Conservation (phyloP, 2,329 filamentous ascomycete species). For the Aspergillus costaricaensis region DNA sequence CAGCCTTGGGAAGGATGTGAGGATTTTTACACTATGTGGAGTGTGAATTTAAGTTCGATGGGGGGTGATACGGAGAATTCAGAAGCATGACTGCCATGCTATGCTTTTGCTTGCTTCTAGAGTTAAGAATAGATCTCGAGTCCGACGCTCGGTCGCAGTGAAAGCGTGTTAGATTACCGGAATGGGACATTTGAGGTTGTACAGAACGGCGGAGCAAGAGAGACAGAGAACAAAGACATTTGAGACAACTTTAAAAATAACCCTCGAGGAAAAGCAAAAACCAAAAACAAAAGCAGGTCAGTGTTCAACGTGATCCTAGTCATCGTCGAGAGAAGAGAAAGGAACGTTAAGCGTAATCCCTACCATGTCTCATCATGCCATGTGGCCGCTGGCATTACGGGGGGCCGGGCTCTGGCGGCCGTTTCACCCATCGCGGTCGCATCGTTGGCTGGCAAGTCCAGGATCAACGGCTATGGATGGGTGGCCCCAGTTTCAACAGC, state of each 20-base stretch:
- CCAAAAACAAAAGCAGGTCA: not conserved
- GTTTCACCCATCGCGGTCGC: slow-evolving; percentile 4
- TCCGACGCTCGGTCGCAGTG: not conserved
- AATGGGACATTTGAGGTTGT: not conserved
- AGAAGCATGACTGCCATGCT: not conserved
- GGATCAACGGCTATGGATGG: not conserved
- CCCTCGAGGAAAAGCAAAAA: not conserved
- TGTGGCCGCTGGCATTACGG: slow-evolving; percentile 4
- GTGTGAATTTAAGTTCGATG: not conserved
- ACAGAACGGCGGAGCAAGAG: not conserved
- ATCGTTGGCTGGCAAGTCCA: not conserved
- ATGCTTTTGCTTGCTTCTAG: not conserved
- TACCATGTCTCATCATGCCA: slow-evolving; percentile 7
- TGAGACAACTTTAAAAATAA: slow-evolving; percentile 3
- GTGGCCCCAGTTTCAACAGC: not conserved
- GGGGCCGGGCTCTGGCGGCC: not conserved
- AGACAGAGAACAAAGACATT: not conserved
- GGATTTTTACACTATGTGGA: not conserved
- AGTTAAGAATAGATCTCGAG: not conserved
- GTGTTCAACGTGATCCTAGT: too few relatives aligned
- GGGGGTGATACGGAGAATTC: not conserved
- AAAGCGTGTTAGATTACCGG: not conserved
- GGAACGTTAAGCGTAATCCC: slow-evolving; percentile 9
- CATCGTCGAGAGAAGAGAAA: not conserved
- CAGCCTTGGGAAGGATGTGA: not conserved